phyloP scores from a whole-genome alignment of 805 yeast genomes.

The Spathaspora sp. region DNA sequence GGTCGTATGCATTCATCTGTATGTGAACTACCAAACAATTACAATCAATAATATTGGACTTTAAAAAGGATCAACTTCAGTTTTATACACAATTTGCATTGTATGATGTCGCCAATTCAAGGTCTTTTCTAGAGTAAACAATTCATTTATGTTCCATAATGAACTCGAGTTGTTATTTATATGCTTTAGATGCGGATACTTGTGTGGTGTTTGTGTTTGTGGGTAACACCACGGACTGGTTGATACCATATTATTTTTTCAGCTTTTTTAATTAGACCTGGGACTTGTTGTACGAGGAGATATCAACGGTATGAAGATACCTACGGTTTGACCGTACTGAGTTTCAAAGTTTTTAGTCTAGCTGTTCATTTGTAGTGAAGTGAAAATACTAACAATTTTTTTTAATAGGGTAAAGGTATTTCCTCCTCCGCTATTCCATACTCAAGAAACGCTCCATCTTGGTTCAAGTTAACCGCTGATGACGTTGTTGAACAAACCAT shows the following conservation, averaged over 20 bases:
- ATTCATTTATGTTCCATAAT: slow-evolving; percentile 4
- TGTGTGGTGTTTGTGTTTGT: slow-evolving; percentile 17
- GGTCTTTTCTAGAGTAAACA: slow-evolving; percentile 28
- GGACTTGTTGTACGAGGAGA: neutral
- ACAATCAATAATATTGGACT: slow-evolving; percentile 5
- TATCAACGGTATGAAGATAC: neutral
- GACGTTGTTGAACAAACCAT: slow-evolving; percentile 95
- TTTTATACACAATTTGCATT: slow-evolving; percentile 3
- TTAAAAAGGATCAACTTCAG: slow-evolving; percentile 4
- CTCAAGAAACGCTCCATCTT: slow-evolving; percentile 97
- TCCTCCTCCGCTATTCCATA: slow-evolving; percentile 98
- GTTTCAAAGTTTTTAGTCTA: too few relatives aligned
- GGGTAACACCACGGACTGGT: slow-evolving; percentile 20
- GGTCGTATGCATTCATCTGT: slow-evolving; percentile 99
- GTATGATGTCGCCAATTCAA: slow-evolving; percentile 2
- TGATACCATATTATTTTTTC: slow-evolving; percentile 27
- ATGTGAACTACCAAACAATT: slow-evolving; percentile 39
- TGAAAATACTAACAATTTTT: slow-evolving; percentile 13
- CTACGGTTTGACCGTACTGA: neutral
- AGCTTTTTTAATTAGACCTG: neutral
- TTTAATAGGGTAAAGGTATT: slow-evolving; percentile 92
- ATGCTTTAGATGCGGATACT: slow-evolving; percentile 16
- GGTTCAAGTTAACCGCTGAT: slow-evolving; percentile 97
- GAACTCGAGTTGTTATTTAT: slow-evolving; percentile 8
- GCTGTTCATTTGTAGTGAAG: too few relatives aligned